These are phyloP conservation scores for Saccharomyces hybrid DNA, from an alignment of 1,139 yeast genomes.

Conservation along the genomic window DNA sequence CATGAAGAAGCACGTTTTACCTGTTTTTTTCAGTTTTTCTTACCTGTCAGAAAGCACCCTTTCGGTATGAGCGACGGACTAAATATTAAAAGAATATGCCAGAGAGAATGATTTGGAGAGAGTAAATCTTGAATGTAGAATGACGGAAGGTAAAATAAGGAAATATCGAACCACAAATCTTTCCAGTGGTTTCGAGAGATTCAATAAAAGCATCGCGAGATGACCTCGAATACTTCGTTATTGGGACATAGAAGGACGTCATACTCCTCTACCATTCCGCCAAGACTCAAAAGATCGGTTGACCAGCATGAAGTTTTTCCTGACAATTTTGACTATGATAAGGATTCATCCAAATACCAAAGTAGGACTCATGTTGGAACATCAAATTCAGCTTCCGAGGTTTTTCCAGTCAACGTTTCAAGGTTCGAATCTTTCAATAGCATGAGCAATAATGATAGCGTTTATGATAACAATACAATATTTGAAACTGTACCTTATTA, in stretches of 20 bases:
- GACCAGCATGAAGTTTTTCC: neutral
- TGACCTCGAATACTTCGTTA: neutral
- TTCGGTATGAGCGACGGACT: neutral
- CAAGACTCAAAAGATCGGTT: neutral
- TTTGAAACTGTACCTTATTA: constrained; percentile 51
- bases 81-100: neutral
- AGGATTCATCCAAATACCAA: neutral
- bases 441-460: neutral
- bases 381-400: neutral
- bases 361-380: neutral
- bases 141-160: neutral
- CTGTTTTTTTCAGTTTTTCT: neutral
- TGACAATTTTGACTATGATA: neutral
- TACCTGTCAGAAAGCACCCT: neutral
- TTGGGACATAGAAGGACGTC: neutral
- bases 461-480: neutral
- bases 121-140: too few relatives aligned
- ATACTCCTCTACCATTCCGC: neutral
- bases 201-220: neutral
- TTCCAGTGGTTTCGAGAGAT: neutral
- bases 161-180: neutral
- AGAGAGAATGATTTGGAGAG: too few relatives aligned
- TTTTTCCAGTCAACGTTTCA: neutral
- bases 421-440: neutral
- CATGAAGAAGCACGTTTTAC: neutral